A percentile compares a stretch with the other conserved stretches of the same genome.
Conservation (phyloP, 352 stramenopile genomes). For the Globisporangium splendens region DNA sequence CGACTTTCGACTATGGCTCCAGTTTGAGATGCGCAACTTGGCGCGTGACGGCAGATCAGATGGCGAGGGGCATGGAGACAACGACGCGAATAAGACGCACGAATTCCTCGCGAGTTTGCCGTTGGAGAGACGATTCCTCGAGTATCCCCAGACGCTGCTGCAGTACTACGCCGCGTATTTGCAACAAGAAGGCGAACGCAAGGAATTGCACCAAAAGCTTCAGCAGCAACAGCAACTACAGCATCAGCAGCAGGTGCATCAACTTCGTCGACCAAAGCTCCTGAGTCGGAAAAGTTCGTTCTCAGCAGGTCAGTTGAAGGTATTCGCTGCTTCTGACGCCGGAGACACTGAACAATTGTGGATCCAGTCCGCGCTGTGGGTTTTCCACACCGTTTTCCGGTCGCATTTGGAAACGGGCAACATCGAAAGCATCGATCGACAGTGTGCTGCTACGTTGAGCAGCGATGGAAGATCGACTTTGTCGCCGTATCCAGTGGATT, state of each 20-base stretch:
- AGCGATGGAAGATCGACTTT: background rate
- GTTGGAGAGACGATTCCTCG: conserved; percentile 21
- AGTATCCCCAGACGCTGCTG: conserved; percentile 29
- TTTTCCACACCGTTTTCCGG: conserved; percentile 50
- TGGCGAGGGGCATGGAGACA: background rate
- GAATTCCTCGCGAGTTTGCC: conserved; percentile 15
- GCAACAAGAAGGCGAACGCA: conserved; percentile 17
- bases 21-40: conserved; percentile 13
- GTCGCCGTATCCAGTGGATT: conserved; percentile 20
- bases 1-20: conserved; percentile 33
- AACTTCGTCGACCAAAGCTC: conserved; percentile 19
- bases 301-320: conserved; percentile 10
- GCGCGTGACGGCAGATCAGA: too few species aligned
- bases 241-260: conserved; percentile 7
- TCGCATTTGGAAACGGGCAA: conserved; percentile 17
- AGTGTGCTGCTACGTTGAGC: background rate
- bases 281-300: conserved; percentile 18
- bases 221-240: too few species aligned
- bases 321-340: conserved; percentile 9
- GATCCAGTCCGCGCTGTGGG: conserved; percentile 31
- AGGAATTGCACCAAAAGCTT: conserved; percentile 9
- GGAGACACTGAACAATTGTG: conserved; percentile 15
- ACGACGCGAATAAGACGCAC: background rate
- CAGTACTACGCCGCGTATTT: conserved; percentile 20
- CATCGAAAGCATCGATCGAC: background rate